Evolutionary conservation across 2,329 filamentous ascomycete genomes (phyloP).

Genomic region (Verticillium longisporum): DNA sequence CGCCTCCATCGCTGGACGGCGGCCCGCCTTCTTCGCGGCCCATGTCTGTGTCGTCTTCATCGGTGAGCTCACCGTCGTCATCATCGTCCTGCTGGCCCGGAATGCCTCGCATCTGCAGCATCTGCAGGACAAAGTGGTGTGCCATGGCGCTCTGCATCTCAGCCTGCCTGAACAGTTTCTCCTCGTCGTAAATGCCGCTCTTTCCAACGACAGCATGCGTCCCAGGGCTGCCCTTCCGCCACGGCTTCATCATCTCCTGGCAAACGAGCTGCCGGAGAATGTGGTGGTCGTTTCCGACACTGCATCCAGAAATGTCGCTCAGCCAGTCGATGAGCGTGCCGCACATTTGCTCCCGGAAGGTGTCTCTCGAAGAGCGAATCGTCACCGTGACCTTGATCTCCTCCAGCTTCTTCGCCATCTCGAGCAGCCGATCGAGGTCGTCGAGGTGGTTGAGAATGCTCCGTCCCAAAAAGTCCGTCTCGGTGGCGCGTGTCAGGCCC

Average conservation of each 20-base stretch:
- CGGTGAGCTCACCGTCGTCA: constrained; percentile 25
- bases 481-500: constrained; percentile 69
- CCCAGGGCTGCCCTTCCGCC: constrained; percentile 79
- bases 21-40: constrained; percentile 11
- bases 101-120: constrained; percentile 17
- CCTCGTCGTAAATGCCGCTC: constrained; percentile 77
- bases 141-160: constrained; percentile 26
- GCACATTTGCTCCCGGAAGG: constrained; percentile 97
- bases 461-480: constrained; percentile 83
- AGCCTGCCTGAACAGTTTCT: constrained; percentile 48
- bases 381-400: constrained; percentile 95
- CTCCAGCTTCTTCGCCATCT: constrained; percentile 80
- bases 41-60: constrained; percentile 19
- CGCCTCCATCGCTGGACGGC: constrained; percentile 16
- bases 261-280: constrained; percentile 79
- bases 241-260: constrained; percentile 82
- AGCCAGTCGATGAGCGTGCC: constrained; percentile 97
- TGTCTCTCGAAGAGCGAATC: constrained; percentile 86
- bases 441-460: constrained; percentile 73
- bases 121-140: constrained; percentile 24
- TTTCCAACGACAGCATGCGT: constrained; percentile 72
- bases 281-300: constrained; percentile 70
- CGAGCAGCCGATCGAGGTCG: constrained; percentile 66
- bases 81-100: constrained; percentile 25
- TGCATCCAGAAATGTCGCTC: constrained; percentile 83